Base-by-base conservation (phyloP, 495 filamentous ascomycete genomes). In the Hypomontagnella submonticulosa region DNA sequence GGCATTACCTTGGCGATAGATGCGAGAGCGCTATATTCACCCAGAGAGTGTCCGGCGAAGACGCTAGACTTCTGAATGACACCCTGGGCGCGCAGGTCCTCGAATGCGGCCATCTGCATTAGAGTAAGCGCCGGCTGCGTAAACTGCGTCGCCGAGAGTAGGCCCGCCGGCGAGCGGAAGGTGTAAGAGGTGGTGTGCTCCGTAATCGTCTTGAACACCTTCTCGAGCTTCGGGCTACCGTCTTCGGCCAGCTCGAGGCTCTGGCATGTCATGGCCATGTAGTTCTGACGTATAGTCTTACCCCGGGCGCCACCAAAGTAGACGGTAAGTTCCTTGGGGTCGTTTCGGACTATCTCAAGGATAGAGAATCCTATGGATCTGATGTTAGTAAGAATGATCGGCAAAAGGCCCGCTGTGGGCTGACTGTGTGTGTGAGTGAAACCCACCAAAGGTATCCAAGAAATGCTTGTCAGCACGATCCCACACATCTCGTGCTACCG, bases 211-310 rank as follows among this genome's bases (percentile, higher is more conserved):
- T 94, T 94, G 84, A 96, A 96, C 66, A 96, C 94, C 81, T 92
- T 93, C 80, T 95, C 92, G 0, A 90, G 92, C 75, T 93, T 95
- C 76, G 90, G 87, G 5, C 80, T 83, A 0, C 92, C 92, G 71
- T 96, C 92, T 4, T 88, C 76, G 49, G 87, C 86, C 33, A 94
- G 87, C 12, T 64, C 66, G 16, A 69, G 66, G 40, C 90, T 88
- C 78, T 96, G 92, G 75, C 93, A 95, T 50, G 92, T 93, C 92
- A 96, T 96, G 3, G 90, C 85, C 88, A 94, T 93, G 81, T 96
- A 96, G 74, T 94, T 94, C 73, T 92, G 84, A 57, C 92, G 88
- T 49, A 96, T 95, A 18, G 91, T 89, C 75, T 93, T 94, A 51
- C 92, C 92, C 32, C 89, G 87, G 53, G 92, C 88, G 54, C 92